These are phyloP conservation scores for Penicillium capsulatum DNA, from an alignment of 2,329 filamentous ascomycete species.

Conservation along the genomic window DNA sequence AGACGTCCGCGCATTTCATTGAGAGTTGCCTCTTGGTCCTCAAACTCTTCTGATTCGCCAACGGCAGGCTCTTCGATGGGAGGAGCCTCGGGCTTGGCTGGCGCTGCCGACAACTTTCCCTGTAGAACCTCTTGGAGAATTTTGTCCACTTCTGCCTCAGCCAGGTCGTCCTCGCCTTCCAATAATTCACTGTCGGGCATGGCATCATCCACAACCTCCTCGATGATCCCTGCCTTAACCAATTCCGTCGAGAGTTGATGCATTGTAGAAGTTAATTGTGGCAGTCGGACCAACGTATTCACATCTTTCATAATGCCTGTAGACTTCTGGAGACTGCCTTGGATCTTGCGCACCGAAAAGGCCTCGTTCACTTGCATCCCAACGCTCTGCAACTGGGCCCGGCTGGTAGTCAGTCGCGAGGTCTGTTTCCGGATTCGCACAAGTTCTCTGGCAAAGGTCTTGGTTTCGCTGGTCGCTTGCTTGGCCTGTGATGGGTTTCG, in stretches of 20 bases:
- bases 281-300: conserved; percentile 76
- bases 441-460: conserved; percentile 83
- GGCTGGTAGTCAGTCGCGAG: conserved; percentile 72
- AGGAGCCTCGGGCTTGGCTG: conserved; percentile 52
- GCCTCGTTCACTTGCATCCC: conserved; percentile 98
- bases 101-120: conserved; percentile 67
- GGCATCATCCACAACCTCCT: conserved; percentile 90
- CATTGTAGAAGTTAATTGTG: conserved; percentile 87
- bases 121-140: conserved; percentile 86
- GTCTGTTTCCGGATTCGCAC: conserved; percentile 74
- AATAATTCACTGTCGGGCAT: conserved; percentile 70
- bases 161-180: conserved; percentile 68
- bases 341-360: conserved; percentile 91
- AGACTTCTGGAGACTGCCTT: conserved; percentile 79
- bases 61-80: conserved; percentile 49
- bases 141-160: conserved; percentile 85
- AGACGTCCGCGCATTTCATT: conserved; percentile 89
- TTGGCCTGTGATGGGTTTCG: conserved; percentile 72
- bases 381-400: conserved; percentile 86
- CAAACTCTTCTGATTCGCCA: conserved; percentile 64
- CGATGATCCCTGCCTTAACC: conserved; percentile 92
- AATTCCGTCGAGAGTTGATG: conserved; percentile 78
- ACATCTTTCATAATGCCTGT: conserved; percentile 97
- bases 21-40: conserved; percentile 84
- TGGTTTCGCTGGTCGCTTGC: conserved; percentile 77